phyloP scores from a whole-genome alignment of 2,329 filamentous ascomycete genomes.

The Epichloe scottii region DNA sequence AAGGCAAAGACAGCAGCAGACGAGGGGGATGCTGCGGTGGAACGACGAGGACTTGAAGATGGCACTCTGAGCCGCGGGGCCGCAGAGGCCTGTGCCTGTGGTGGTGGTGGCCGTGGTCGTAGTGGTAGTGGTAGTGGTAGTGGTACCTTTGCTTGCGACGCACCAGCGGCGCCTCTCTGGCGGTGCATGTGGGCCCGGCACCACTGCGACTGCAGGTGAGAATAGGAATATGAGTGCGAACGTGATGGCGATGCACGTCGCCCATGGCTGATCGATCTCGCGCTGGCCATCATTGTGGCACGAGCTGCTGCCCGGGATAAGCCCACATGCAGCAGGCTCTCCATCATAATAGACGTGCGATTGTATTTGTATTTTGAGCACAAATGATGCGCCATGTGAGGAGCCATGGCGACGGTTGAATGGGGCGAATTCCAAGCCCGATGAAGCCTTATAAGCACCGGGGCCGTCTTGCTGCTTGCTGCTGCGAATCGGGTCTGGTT shows the following conservation, averaged over 20 bases:
- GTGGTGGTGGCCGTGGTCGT: no score
- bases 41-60: not conserved
- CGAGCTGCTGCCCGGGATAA: not conserved
- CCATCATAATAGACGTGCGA: not conserved
- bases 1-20: not conserved
- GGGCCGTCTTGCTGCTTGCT: no score
- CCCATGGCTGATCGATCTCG: no score
- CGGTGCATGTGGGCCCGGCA: not conserved
- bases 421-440: not conserved
- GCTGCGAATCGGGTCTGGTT: no score
- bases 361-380: not conserved
- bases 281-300: no score
- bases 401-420: slow-evolving; percentile 3
- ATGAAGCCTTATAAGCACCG: no score
- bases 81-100: not conserved
- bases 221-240: no score
- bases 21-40: not conserved
- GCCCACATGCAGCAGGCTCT: not conserved
- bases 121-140: no score
- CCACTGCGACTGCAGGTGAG: no score
- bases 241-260: no score
- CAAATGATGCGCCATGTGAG: slow-evolving; percentile 1
- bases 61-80: not conserved
- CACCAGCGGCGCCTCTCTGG: not conserved
- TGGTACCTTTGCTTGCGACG: no score